Evolutionary conservation across 2,329 filamentous ascomycete genomes (phyloP).

Genomic region (Lachnellula arida): DNA sequence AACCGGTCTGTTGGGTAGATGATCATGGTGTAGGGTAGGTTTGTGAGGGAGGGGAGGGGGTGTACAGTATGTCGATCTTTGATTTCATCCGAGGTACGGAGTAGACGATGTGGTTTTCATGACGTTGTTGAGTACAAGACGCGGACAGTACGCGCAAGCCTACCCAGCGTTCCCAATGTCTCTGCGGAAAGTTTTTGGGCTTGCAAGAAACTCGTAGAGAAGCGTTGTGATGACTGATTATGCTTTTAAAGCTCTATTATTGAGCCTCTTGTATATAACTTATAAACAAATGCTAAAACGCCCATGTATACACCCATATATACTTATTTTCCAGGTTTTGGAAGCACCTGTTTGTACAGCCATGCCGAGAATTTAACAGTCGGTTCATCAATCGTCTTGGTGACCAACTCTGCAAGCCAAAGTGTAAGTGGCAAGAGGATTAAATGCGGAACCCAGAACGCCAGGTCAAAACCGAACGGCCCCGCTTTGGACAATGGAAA

Average conservation of each 20-base stretch:
- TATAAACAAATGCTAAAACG: background rate
- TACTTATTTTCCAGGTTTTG: background rate
- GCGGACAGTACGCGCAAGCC: too few relatives aligned
- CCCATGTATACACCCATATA: background rate
- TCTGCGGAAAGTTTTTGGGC: background rate
- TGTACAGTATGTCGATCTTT: too few relatives aligned
- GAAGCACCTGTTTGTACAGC: conserved; percentile 47
- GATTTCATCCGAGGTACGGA: too few relatives aligned
- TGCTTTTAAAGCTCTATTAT: background rate
- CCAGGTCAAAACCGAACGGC: conserved; percentile 56
- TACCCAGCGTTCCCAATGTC: too few relatives aligned
- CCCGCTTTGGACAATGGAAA: conserved; percentile 51
- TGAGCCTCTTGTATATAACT: background rate
- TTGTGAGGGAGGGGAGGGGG: too few relatives aligned
- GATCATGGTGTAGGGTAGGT: too few relatives aligned
- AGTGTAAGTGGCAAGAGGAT: conserved; percentile 56
- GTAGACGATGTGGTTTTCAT: too few relatives aligned
- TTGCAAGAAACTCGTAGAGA: background rate
- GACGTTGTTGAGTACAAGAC: too few relatives aligned
- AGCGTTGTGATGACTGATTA: background rate
- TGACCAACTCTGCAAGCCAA: conserved; percentile 53
- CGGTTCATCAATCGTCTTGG: conserved; percentile 53
- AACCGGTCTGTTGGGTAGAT: too few relatives aligned
- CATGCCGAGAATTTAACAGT: conserved; percentile 52
- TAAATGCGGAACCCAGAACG: conserved; percentile 55